phyloP scores from a whole-genome alignment of 345 rosid species.

The Murraya koenigii region DNA sequence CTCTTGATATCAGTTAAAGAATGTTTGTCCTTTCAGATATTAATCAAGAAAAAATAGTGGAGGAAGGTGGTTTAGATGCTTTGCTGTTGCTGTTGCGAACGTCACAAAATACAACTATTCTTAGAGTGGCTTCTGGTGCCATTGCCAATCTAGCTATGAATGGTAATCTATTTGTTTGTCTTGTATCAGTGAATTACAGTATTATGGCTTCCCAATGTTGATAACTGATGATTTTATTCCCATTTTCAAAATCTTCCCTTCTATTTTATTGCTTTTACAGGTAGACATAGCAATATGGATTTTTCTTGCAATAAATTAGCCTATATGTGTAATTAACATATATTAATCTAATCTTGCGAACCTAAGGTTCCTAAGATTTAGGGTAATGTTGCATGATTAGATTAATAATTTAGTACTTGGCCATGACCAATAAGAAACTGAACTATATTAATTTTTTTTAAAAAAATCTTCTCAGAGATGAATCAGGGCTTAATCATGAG shows the following conservation, averaged over 20 bases:
- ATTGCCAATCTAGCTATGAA: constrained; percentile 97
- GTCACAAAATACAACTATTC: constrained; percentile 71
- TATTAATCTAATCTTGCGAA: neutral
- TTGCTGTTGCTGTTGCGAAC: constrained; percentile 63
- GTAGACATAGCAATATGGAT: neutral
- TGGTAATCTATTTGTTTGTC: constrained; percentile 40
- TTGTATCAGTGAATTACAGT: constrained; percentile 11
- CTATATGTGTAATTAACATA: neutral
- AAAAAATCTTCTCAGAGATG: constrained; percentile 42
- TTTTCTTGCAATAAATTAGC: neutral
- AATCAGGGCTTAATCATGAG: constrained; percentile 85
- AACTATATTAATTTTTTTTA: neutral
- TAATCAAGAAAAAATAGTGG: constrained; percentile 85
- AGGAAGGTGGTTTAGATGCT: constrained; percentile 93
- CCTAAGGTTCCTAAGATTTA: neutral
- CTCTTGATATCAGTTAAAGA: neutral
- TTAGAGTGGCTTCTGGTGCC: constrained; percentile 96
- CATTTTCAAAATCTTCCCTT: neutral
- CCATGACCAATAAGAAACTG: neutral
- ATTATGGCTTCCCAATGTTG: neutral
- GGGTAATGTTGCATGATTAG: neutral
- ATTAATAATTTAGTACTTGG: neutral
- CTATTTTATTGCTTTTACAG: neutral
- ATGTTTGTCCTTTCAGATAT: constrained; percentile 41
- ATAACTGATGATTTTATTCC: neutral